Conservation (phyloP, 2,329 filamentous ascomycete species). For the Hortaea sp. region DNA sequence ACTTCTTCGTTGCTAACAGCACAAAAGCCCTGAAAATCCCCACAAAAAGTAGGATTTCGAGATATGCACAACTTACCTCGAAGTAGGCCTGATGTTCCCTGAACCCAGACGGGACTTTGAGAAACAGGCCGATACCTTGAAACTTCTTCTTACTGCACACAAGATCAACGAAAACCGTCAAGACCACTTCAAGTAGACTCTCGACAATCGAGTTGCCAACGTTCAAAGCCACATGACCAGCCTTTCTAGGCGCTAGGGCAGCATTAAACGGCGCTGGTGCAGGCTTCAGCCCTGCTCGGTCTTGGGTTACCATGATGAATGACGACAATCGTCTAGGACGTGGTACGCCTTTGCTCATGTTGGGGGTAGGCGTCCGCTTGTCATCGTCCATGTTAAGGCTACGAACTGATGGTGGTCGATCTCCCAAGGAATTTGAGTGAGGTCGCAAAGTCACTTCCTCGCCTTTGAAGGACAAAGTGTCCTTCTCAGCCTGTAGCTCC, state of each 20-base stretch:
- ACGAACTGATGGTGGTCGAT: constrained; percentile 57
- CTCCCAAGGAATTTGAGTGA: constrained; percentile 50
- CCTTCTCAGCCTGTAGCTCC: constrained; percentile 76
- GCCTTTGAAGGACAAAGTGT: constrained; percentile 73
- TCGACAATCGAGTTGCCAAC: constrained; percentile 64
- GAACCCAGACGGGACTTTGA: constrained; percentile 84
- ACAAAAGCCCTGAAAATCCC: no score
- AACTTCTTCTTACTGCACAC: constrained; percentile 83
- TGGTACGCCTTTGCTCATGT: constrained; percentile 39
- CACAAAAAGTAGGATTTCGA: no score
- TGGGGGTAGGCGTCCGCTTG: constrained; percentile 26
- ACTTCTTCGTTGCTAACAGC: no score
- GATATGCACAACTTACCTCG: constrained; percentile 33
- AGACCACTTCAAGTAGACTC: constrained; percentile 64
- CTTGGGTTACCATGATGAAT: constrained; percentile 75
- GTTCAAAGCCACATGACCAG: constrained; percentile 37
- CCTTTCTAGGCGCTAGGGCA: constrained; percentile 48
- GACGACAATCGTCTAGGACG: constrained; percentile 74
- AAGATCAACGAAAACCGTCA: constrained; percentile 77
- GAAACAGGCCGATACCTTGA: constrained; percentile 70
- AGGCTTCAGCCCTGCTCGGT: constrained; percentile 21
- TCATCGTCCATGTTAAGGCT: constrained; percentile 49
- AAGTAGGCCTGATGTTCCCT: constrained; percentile 93
- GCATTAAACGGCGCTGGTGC: constrained; percentile 51
- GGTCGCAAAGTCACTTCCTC: constrained; percentile 76